Percentiles rank a stretch among this genome's conserved stretches.
Conservation (phyloP, 2,329 filamentous ascomycete species). For the Botrytis hyacinthi region DNA sequence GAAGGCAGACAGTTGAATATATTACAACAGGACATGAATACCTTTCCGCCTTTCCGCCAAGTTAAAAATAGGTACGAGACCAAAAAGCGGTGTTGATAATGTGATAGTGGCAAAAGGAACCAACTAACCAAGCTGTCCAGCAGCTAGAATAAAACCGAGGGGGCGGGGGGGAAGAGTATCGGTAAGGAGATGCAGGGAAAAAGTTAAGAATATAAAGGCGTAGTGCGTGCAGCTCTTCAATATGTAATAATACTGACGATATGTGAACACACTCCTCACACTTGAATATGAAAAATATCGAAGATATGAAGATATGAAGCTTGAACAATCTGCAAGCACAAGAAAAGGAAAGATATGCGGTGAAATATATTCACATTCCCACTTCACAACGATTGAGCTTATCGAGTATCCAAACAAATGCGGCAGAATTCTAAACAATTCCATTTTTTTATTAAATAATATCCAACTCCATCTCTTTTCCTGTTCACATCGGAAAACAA, state of each 20-base stretch:
- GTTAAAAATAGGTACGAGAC: constrained; percentile 8
- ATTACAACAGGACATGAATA: constrained; percentile 19
- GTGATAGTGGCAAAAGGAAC: constrained; percentile 10
- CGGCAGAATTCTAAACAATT: neutral
- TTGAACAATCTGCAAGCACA: constrained; percentile 18
- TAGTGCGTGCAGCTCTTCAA: constrained; percentile 4
- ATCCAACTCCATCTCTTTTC: neutral
- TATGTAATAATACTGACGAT: neutral
- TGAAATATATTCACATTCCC: constrained; percentile 13
- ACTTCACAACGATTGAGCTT: constrained; percentile 2
- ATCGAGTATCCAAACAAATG: neutral
- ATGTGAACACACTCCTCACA: neutral
- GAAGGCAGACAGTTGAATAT: constrained; percentile 15
- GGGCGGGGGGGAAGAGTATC: constrained; percentile 3
- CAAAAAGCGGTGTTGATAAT: constrained; percentile 17
- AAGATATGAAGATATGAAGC: constrained; percentile 10
- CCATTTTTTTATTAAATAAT: neutral
- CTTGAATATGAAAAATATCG: neutral
- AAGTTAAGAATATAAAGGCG: constrained; percentile 11
- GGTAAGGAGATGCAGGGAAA: constrained; percentile 4
- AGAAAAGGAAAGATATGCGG: constrained; percentile 2
- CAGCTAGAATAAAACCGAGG: constrained; percentile 10
- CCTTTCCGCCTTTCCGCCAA: constrained; percentile 8
- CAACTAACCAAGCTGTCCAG: constrained; percentile 11
- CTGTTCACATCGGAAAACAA: constrained; percentile 3